Evolutionary conservation across 2,329 filamentous ascomycete genomes (phyloP).

Genomic region (Aaosphaeria arxii): DNA sequence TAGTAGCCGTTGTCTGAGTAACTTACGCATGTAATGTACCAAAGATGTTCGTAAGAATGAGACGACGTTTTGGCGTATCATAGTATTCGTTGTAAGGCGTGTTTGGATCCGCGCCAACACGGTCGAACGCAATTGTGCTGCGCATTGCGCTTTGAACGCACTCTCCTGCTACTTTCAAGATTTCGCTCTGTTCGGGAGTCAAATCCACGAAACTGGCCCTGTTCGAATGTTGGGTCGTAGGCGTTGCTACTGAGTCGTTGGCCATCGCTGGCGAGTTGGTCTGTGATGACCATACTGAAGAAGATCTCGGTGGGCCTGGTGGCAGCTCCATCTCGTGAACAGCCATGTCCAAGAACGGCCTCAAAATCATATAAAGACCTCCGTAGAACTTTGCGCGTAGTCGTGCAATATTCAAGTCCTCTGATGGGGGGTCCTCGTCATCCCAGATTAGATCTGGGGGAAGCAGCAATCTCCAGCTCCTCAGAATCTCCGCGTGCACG

Average conservation of each 20-base stretch:
- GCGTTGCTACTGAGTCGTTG: constrained; percentile 15
- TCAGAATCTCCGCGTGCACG: constrained; percentile 44
- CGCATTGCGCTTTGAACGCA: constrained; percentile 64
- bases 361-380: constrained; percentile 82
- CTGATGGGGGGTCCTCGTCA: constrained; percentile 67
- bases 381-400: constrained; percentile 94
- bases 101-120: constrained; percentile 43
- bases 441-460: constrained; percentile 57
- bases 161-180: constrained; percentile 24
- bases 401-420: constrained; percentile 76
- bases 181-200: constrained; percentile 18
- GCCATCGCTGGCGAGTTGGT: constrained; percentile 53
- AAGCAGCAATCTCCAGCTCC: constrained; percentile 53
- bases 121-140: constrained; percentile 81
- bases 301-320: constrained; percentile 34
- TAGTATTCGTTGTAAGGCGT: constrained; percentile 15
- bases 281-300: constrained; percentile 14
- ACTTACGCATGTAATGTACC: constrained; percentile 94
- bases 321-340: constrained; percentile 49
- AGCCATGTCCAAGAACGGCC: constrained; percentile 67
- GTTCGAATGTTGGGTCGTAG: constrained; percentile 11
- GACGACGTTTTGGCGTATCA: constrained; percentile 56
- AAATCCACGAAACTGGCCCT: constrained; percentile 29
- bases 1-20: background rate
- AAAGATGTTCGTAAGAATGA: constrained; percentile 93